Conservation (phyloP, 345 rosid genomes). For the Sisymbrium irio region DNA sequence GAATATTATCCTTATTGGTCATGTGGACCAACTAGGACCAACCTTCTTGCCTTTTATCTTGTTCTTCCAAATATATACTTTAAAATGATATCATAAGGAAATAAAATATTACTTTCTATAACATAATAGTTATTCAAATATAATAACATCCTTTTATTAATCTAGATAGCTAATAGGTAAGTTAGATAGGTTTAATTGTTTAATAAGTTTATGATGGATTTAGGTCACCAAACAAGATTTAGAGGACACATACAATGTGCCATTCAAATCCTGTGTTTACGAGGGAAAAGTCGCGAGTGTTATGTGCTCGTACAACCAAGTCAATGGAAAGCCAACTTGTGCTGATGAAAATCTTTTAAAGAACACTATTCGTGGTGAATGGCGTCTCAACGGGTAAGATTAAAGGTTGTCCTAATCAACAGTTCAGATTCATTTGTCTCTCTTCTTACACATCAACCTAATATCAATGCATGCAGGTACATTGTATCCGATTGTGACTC, state of each 20-base stretch:
- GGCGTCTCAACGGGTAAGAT: slow-evolving; percentile 79
- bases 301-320: slow-evolving; percentile 98
- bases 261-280: slow-evolving; percentile 79
- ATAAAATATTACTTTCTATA: not conserved
- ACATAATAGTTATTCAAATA: not conserved
- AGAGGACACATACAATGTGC: slow-evolving; percentile 83
- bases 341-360: slow-evolving; percentile 80
- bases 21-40: slow-evolving; percentile 35
- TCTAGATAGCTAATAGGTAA: not conserved
- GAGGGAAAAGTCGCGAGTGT: slow-evolving; percentile 93
- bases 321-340: slow-evolving; percentile 91
- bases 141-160: slow-evolving; percentile 3
- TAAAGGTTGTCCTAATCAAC: not conserved
- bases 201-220: not conserved
- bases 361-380: slow-evolving; percentile 80
- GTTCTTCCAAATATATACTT: slow-evolving; percentile 12
- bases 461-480: slow-evolving; percentile 43
- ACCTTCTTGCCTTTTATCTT: slow-evolving; percentile 20
- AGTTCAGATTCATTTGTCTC: not conserved
- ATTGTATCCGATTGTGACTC: slow-evolving; percentile 95
- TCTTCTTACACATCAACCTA: not conserved
- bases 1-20: slow-evolving; percentile 36
- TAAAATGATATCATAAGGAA: not conserved
- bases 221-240: slow-evolving; percentile 93
- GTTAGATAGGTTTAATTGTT: not conserved